phyloP scores from a whole-genome alignment of 768 basidiomycete genomes.

The Trametes coccinea region DNA sequence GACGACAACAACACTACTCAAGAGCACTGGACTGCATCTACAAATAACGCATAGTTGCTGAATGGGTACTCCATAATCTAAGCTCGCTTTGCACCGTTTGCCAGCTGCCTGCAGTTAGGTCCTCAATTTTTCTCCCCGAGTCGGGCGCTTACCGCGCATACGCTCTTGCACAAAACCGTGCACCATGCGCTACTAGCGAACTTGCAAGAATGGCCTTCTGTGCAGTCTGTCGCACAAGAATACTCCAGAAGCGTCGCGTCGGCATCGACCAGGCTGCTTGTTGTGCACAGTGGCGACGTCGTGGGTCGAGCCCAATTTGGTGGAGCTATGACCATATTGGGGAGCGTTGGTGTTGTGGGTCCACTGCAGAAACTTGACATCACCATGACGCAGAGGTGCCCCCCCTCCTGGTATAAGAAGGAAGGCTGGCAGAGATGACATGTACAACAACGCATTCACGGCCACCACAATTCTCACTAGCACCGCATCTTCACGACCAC shows the following conservation, averaged over 20 bases:
- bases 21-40: not conserved
- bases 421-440: not conserved
- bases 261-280: too few species aligned
- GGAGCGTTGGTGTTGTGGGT: constrained; percentile 1
- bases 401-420: not conserved
- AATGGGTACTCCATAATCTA: too few species aligned
- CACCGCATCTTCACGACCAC: not conserved
- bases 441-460: not conserved
- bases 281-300: not conserved
- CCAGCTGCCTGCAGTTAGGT: too few species aligned
- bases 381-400: constrained; percentile 17
- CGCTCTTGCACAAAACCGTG: too few species aligned
- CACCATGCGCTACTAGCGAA: too few species aligned
- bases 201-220: too few species aligned
- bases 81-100: too few species aligned
- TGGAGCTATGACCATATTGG: constrained; percentile 11
- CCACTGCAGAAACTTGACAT: constrained; percentile 12
- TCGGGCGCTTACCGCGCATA: too few species aligned
- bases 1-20: not conserved
- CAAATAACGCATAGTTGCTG: too few species aligned
- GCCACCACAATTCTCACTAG: not conserved
- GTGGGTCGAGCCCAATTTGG: constrained; percentile 1
- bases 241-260: too few species aligned
- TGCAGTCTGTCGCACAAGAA: too few species aligned
- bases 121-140: too few species aligned